Percentiles rank a stretch among this genome's conserved stretches.
Evolutionary conservation across 2,329 filamentous ascomycete genomes (phyloP).

Genomic region (Phaeosphaeria sp.): DNA sequence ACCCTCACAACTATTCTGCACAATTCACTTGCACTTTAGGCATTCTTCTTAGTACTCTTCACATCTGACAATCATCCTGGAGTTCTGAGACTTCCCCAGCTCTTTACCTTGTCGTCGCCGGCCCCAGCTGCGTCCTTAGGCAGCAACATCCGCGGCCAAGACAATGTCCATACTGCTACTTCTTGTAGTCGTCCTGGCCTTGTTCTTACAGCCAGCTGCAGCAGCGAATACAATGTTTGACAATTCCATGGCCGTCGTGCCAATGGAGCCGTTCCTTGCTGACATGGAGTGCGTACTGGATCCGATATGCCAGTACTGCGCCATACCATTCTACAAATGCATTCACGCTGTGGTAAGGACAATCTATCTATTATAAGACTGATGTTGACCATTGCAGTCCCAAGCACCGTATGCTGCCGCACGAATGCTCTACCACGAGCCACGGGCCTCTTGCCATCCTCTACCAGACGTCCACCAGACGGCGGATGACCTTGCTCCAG

Average conservation of each 20-base stretch:
- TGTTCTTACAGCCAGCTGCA: slow-evolving; percentile 34
- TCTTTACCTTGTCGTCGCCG: slow-evolving; percentile 15
- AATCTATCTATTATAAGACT: not conserved
- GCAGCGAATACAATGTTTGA: slow-evolving; percentile 36
- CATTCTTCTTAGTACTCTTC: slow-evolving; percentile 1
- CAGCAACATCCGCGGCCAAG: slow-evolving; percentile 19
- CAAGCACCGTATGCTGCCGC: slow-evolving; percentile 12
- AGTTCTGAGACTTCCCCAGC: not conserved
- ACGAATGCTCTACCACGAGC: slow-evolving; percentile 4
- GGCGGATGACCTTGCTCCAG: slow-evolving; percentile 8
- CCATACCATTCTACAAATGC: slow-evolving; percentile 26
- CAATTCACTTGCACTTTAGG: not conserved
- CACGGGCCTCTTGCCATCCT: slow-evolving; percentile 2
- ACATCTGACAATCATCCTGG: not conserved
- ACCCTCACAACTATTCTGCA: slow-evolving; percentile 4
- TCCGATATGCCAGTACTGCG: slow-evolving; percentile 34
- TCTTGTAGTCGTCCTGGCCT: slow-evolving; percentile 31
- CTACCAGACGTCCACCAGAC: slow-evolving; percentile 10
- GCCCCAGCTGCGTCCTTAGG: slow-evolving; percentile 24
- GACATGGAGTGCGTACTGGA: slow-evolving; percentile 34
- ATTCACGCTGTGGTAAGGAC: slow-evolving; percentile 6
- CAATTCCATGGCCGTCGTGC: slow-evolving; percentile 19
- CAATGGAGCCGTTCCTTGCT: slow-evolving; percentile 30
- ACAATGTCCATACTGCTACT: slow-evolving; percentile 41
- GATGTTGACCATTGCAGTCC: slow-evolving; percentile 20